Conservation (phyloP, 768 basidiomycete species). For the Lactarius sanguifluus region DNA sequence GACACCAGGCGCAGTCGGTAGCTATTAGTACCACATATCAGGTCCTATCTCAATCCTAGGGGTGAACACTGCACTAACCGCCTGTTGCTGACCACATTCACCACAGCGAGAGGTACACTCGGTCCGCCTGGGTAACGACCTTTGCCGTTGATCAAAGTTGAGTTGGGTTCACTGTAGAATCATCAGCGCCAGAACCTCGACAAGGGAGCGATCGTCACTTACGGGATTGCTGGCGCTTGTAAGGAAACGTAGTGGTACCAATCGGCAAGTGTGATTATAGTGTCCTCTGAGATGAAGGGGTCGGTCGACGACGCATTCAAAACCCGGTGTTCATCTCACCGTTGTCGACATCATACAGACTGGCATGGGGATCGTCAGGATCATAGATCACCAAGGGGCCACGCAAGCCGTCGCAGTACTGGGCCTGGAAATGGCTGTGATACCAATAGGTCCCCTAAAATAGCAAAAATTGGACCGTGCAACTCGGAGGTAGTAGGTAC, state of each 20-base stretch:
- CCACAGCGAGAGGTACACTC: conserved; percentile 2
- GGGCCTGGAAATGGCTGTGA: conserved; percentile 39
- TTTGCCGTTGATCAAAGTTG: conserved; percentile 28
- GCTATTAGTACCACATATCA: neutral
- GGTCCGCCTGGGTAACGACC: conserved; percentile 27
- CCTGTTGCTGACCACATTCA: conserved; percentile 13
- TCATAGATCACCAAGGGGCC: conserved; percentile 34
- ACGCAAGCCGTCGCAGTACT: conserved; percentile 40
- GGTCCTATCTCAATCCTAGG: neutral
- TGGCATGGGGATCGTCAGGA: conserved; percentile 30
- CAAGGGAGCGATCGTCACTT: too few relatives aligned
- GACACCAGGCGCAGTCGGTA: conserved; percentile 20
- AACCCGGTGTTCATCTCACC: conserved; percentile 18
- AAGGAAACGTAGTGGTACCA: too few relatives aligned
- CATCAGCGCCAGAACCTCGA: neutral
- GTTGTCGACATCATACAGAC: conserved; percentile 33
- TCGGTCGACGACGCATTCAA: neutral
- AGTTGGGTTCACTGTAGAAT: conserved; percentile 17
- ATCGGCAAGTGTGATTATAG: conserved; percentile 33
- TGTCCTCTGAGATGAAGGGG: conserved; percentile 19
- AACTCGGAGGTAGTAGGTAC: too few relatives aligned
- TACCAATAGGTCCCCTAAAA: conserved; percentile 37
- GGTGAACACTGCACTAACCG: conserved; percentile 10
- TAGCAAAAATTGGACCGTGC: too few relatives aligned
- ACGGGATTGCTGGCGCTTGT: too few relatives aligned